Base-by-base conservation (phyloP, 805 yeast species). In the Candida chilensis region DNA sequence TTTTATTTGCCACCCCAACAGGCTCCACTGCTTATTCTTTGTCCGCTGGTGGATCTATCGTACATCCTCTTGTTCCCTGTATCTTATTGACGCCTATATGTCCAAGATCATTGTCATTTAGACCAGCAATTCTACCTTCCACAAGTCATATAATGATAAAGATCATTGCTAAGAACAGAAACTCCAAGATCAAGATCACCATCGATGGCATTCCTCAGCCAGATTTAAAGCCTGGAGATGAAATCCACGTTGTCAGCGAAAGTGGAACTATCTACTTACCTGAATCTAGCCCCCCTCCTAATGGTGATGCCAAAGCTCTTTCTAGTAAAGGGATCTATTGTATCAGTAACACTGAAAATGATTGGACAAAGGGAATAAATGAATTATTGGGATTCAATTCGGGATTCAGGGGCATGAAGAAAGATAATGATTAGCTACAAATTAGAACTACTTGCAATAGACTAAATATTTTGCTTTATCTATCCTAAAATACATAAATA, bases 11-110 rank as follows among this genome's bases (percentile, higher is more conserved):
- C 3, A 83, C 96, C 0, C 97, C 97, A 12, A 88, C 96, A 0
- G 97, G 97, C 0, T 84, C 95, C 7, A 88, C 96, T 0, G 96
- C 96, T 0, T 88, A 88, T 47, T 83, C 95, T 1, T 59, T 88
- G 31, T 73, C 85, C 17, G 74, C 94, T 1, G 96, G 97, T 10
- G 97, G 97, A 2, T 76, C 95, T 10, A 88, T 88, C 35, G 90
- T 85, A 2, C 94, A 88, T 39, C 96, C 97, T 0, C 57, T 77
- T 31, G 94, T 88, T 6, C 80, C 86, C 11, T 79, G 92, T 36
- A 78, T 85, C 8, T 57, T 88, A 28, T 52, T 88, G 19, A 83
- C 96, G 0, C 96, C 96, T 8, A 84, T 88, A 30, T 87, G 96
- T 47, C 96, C 97, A 5, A 57, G 95, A 34, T 82, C 94, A 10